Percentiles rank a stretch among this genome's conserved stretches.
Evolutionary conservation across 2,329 filamentous ascomycete genomes (phyloP).

Genomic region (Pseudocercospora fuligena): DNA sequence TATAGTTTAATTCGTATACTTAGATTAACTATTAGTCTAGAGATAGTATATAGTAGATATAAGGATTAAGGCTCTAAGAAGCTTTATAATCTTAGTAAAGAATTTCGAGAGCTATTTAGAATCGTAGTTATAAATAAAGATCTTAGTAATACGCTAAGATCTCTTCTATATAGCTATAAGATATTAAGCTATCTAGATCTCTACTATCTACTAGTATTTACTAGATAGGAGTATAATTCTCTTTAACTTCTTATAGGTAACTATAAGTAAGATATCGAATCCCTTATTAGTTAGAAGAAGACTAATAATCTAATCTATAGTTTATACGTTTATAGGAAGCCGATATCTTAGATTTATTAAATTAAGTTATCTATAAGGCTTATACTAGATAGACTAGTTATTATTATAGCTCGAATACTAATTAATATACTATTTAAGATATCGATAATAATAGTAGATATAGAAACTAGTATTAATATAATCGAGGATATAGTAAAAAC

Average conservation of each 20-base stretch:
- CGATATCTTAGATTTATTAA: slow-evolving; percentile 2
- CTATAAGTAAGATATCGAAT: too few species aligned
- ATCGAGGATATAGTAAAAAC: neutral
- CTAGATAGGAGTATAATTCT: neutral
- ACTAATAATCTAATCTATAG: neutral
- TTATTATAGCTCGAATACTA: neutral
- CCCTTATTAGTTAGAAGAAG: neutral
- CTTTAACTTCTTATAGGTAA: too few species aligned
- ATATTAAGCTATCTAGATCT: neutral
- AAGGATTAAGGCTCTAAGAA: too few species aligned
- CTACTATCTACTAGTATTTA: neutral
- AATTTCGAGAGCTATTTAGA: too few species aligned
- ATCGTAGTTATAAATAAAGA: neutral
- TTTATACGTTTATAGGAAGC: slow-evolving; percentile 5
- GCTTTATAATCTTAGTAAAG: too few species aligned
- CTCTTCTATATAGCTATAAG: neutral
- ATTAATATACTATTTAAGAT: slow-evolving; percentile 1
- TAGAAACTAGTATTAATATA: neutral
- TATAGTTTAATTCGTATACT: neutral
- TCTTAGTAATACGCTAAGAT: neutral
- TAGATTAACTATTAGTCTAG: neutral
- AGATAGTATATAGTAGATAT: too few species aligned
- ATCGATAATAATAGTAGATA: neutral
- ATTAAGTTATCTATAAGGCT: neutral
- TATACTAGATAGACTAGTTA: neutral